These are phyloP conservation scores for Aechmea fasciata DNA, from an alignment of 176 grass and related monocot species.

Conservation along the genomic window DNA sequence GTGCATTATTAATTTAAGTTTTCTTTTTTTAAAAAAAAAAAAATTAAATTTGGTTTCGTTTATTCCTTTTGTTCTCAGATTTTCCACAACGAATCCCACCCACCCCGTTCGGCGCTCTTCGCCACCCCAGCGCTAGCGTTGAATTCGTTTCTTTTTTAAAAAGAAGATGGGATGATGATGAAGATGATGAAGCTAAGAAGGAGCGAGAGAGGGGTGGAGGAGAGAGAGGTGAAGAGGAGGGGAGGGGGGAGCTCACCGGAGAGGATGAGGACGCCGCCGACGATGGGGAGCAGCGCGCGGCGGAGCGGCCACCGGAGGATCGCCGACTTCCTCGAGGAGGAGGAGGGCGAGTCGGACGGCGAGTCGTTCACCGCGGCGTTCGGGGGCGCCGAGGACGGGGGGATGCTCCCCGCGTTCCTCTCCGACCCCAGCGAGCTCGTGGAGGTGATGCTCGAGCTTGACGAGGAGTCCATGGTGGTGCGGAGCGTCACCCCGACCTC, in stretches of 20 bases:
- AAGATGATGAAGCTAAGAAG: conserved; percentile 25
- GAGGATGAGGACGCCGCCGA: conserved; percentile 55
- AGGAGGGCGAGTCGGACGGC: conserved; percentile 64
- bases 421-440: conserved; percentile 83
- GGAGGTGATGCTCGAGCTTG: conserved; percentile 97
- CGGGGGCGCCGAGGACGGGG: not conserved
- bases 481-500: conserved; percentile 91
- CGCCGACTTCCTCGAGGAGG: conserved; percentile 69
- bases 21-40: no score
- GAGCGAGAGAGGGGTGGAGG: conserved; percentile 11
- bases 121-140: conserved; percentile 11
- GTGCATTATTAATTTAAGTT: not conserved
- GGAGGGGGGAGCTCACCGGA: not conserved
- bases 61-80: conserved; percentile 3
- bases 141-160: conserved; percentile 13
- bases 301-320: conserved; percentile 63
- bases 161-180: conserved; percentile 10
- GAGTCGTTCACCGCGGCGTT: conserved; percentile 62
- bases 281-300: conserved; percentile 48
- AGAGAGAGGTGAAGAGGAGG: not conserved
- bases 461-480: conserved; percentile 98
- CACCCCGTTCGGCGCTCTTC: conserved; percentile 16
- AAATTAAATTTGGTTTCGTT: not conserved
- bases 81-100: conserved; percentile 34
- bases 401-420: conserved; percentile 74